Base-by-base conservation (phyloP, 805 yeast genomes). In the Starmerella gropengiesseri region DNA sequence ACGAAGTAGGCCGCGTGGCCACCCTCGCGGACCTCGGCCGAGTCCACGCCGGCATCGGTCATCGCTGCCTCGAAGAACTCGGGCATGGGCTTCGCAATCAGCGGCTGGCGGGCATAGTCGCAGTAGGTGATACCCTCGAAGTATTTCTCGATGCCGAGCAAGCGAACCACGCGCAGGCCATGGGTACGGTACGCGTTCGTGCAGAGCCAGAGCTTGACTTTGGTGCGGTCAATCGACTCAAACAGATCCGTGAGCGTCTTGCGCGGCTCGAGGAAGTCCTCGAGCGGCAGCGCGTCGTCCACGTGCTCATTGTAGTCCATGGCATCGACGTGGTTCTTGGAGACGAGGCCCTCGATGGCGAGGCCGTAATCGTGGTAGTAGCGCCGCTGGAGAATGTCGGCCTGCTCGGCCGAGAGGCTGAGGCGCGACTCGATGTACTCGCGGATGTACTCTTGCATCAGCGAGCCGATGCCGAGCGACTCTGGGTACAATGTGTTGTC, bases 41-140 rank as follows among this genome's bases (percentile, higher is more conserved):
- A 44, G 17, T 70, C 62, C 9, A 74, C 73, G 19, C 80, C 78
- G 23, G 94, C 78, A 36, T 77, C 73, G 7, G 56, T 45, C 62
- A 84, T 68, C 25, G 65, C 67, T 45, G 67, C 71, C 28, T 72
- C 69, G 57, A 78, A 89, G 54, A 78, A 76, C 41, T 63, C 67
- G 16, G 67, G 64, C 76, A 82, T 83, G n/a, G 98, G 98, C 63
- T 89, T 89, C 64, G 97, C 91, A 25, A 79, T 64, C 45, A 89
- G 68, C 43, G 74, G 76, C 39, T 66, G 56, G 37, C 75, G 66
- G 12, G 58, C 51, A 58, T 91, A 91, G 63, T 91, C 94, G 64
- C 98, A 91, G 62, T 67, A 89, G 1, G 96, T 85, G 52, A 91
- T 70, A 0, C 98, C 98, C 51, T 89, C 97, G 58, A 91, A 87